Evolutionary conservation across 2,329 filamentous ascomycete species (phyloP).

Genomic region (Ascochyta fabae): DNA sequence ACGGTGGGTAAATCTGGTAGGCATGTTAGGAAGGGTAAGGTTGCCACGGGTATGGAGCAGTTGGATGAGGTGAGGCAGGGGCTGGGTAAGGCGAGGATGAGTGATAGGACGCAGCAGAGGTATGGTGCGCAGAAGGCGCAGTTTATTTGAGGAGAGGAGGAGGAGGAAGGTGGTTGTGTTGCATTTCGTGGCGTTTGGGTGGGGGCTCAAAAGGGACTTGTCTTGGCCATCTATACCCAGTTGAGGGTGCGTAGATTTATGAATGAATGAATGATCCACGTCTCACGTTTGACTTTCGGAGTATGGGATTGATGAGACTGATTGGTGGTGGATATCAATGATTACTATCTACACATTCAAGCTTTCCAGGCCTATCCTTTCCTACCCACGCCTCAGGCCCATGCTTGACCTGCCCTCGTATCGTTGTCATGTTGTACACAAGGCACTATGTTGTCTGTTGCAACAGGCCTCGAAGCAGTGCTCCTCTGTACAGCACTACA

Average conservation of each 20-base stretch:
- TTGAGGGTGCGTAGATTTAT: conserved; percentile 4
- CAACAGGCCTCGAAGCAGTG: no score
- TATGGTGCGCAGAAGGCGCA: conserved; percentile 14
- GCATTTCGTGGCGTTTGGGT: conserved; percentile 16
- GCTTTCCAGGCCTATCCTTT: no score
- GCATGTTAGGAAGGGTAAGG: conserved; percentile 77
- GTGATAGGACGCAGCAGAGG: conserved; percentile 28
- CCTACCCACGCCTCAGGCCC: no score
- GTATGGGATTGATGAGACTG: no score
- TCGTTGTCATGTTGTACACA: no score
- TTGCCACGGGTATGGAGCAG: conserved; percentile 82
- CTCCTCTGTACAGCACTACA: no score
- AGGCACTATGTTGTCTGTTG: no score
- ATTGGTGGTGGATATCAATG: no score
- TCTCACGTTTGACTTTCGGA: no score
- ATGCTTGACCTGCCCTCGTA: background rate
- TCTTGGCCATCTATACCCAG: conserved; percentile 1
- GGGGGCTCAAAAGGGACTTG: background rate
- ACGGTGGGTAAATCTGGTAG: conserved; percentile 67
- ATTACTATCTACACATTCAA: no score
- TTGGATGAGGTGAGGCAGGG: conserved; percentile 86
- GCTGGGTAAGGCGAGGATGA: conserved; percentile 76
- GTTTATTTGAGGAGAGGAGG: conserved; percentile 1
- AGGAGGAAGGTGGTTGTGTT: background rate
- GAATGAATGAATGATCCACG: conserved; percentile 7